Evolutionary conservation across 495 filamentous ascomycete species (phyloP).

Genomic region (Penicillium canariense): DNA sequence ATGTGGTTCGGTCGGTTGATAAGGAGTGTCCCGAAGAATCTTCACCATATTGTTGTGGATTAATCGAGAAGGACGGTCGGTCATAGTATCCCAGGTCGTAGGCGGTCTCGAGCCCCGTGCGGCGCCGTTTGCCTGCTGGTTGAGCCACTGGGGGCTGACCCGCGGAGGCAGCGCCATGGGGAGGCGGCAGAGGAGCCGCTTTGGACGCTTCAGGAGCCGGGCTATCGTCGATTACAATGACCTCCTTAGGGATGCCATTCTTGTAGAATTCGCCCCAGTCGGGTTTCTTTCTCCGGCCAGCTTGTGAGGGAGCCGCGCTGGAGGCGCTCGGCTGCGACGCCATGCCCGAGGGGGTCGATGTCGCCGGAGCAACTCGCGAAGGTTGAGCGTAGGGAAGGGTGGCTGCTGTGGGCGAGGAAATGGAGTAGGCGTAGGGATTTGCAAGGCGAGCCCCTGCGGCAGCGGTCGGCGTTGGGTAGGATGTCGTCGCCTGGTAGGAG

Average conservation of each 20-base stretch:
- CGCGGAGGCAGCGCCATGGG: conserved; percentile 11
- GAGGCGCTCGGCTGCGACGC: conserved; percentile 31
- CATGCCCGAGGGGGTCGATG: conserved; percentile 37
- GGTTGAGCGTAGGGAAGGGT: conserved; percentile 38
- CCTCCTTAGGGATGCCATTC: conserved; percentile 87
- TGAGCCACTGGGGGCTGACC: conserved; percentile 33
- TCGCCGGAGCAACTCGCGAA: conserved; percentile 30
- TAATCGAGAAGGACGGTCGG: conserved; percentile 64
- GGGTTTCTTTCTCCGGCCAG: conserved; percentile 59
- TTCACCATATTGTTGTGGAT: conserved; percentile 63
- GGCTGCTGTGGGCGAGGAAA: conserved; percentile 43
- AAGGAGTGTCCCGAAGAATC: conserved; percentile 66
- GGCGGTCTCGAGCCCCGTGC: conserved; percentile 57
- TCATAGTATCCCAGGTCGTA: conserved; percentile 65
- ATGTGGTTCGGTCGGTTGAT: conserved; percentile 85
- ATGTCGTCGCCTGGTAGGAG: conserved; percentile 54
- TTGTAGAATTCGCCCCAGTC: conserved; percentile 92
- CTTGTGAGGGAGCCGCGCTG: conserved; percentile 46
- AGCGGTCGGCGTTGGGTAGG: conserved; percentile 53
- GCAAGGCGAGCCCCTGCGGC: conserved; percentile 51
- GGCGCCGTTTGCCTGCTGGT: conserved; percentile 63
- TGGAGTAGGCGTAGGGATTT: conserved; percentile 48
- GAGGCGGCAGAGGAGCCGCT: conserved; percentile 20
- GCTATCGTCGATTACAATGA: conserved; percentile 96
- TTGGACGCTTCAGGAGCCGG: conserved; percentile 60